A percentile compares a stretch with the other conserved stretches of the same genome.
Evolutionary conservation across 2,329 filamentous ascomycete species (phyloP).

Genomic region (Ophiostoma sp.): DNA sequence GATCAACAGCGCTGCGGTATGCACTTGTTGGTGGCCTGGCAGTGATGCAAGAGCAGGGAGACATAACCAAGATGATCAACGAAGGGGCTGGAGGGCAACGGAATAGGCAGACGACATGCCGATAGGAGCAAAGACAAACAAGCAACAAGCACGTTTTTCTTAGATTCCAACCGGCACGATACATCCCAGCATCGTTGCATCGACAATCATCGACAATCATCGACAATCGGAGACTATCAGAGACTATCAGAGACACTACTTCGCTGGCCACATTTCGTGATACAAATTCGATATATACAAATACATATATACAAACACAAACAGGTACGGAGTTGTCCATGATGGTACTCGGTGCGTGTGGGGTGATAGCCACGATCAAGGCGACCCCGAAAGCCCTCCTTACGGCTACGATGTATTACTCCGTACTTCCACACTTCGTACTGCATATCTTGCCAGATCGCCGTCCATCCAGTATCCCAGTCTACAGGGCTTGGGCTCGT

Average conservation of each 20-base stretch:
- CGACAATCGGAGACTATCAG: background rate
- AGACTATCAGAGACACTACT: too few relatives aligned
- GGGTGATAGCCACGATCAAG: background rate
- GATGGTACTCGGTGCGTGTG: too few relatives aligned
- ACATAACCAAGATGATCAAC: background rate
- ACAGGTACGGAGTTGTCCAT: too few relatives aligned
- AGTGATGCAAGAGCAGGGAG: background rate
- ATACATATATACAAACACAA: too few relatives aligned
- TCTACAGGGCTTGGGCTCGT: background rate
- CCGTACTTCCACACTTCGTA: background rate
- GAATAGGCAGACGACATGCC: background rate
- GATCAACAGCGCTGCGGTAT: background rate
- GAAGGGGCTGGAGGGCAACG: background rate
- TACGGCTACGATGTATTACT: background rate
- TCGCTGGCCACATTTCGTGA: too few relatives aligned
- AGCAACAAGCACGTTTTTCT: constrained; percentile 2
- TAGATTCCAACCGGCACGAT: background rate
- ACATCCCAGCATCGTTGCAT: background rate
- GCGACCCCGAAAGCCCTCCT: background rate
- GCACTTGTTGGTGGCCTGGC: background rate
- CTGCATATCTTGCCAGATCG: background rate
- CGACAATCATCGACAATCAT: background rate
- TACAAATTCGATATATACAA: too few relatives aligned
- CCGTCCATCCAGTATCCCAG: background rate
- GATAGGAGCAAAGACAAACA: background rate